These are phyloP conservation scores for Mortierella sp. DNA, from an alignment of 371 early-diverging fungal genomes.

Conservation along the genomic window DNA sequence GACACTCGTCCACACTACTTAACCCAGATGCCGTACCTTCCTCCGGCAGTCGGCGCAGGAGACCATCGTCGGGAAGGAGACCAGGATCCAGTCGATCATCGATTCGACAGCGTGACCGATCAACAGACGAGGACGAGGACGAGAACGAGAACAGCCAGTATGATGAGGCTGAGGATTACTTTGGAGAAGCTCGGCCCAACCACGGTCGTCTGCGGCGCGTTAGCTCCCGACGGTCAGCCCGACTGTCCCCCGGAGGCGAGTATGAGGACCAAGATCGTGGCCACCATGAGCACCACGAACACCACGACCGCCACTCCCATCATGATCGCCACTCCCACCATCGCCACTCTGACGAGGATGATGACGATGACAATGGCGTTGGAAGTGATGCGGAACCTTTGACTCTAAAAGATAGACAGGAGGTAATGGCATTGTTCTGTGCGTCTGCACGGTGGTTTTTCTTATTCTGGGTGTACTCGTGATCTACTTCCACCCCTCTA, in stretches of 20 bases:
- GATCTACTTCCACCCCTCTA: no score
- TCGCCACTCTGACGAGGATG: conserved; percentile 22
- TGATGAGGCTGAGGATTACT: conserved; percentile 31
- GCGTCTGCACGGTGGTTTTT: background rate
- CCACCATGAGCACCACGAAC: no score
- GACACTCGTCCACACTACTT: conserved; percentile 27
- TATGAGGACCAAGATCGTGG: conserved; percentile 24
- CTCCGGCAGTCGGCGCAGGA: conserved; percentile 42
- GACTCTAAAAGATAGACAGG: conserved; percentile 79
- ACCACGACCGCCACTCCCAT: conserved; percentile 17
- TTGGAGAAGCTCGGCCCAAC: conserved; percentile 27
- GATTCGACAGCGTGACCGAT: conserved; percentile 35
- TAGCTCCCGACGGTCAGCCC: conserved; percentile 31
- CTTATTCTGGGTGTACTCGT: no score
- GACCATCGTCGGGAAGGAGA: conserved; percentile 9
- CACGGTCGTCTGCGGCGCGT: conserved; percentile 37
- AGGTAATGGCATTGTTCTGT: conserved; percentile 51
- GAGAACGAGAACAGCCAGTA: conserved; percentile 24
- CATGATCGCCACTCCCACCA: conserved; percentile 24
- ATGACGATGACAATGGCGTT: conserved; percentile 54
- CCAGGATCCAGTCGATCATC: conserved; percentile 49
- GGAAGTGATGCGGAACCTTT: conserved; percentile 62
- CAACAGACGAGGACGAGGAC: conserved; percentile 42
- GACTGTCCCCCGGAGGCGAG: conserved; percentile 23
- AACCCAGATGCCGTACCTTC: conserved; percentile 11